Base-by-base conservation (phyloP, 352 stramenopile genomes). In the Phytophthora sansomeana region DNA sequence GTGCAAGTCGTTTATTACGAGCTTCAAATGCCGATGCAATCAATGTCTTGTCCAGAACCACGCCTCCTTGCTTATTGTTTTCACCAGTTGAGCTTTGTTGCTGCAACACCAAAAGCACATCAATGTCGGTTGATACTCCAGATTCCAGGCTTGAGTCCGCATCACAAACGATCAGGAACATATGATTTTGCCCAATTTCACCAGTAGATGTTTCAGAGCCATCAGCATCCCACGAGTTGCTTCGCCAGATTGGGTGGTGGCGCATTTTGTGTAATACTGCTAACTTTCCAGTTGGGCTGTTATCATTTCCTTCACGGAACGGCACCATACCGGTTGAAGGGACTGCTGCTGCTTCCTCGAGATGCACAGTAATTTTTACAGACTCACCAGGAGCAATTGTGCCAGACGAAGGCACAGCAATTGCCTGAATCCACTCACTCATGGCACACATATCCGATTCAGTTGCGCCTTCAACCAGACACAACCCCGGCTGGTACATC, bases 161-260 rank as follows among this genome's bases (percentile, higher is more conserved):
- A 67, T 95, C 87, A 7, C 83, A 77, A 17, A 93, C 78, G 53
- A 74, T 89, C 44, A 95, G 62, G 56, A 83, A 89, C 87, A 95
- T 92, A 58, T 89, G 85, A 19, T 80, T 92, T 35, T 81, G 80
- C 8, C 66, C 67, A 59, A 58, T 85, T 14, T 74, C 67, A 7
- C 90, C 80, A 11, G 44, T 64, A 17, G 41, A 72, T 50, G 39
- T 59, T 42, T 91, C 81, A 8, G 66, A 60, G 14, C 78, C 57
- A 36, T 93, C 83, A 1, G 75, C 74, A 48, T 89, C 87, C 87
- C 87, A 95, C 10, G 87, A 95, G 57, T 92, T 95, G 51, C 85
- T 95, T 58, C 87, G 56, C 87, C 87, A 95, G 5, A 74, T 90
- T 44, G 85, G 87, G 58, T 95, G 83, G 47, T 92, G 84, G 2